Evolutionary conservation across 2,329 filamentous ascomycete species (phyloP).

Genomic region (Trichophaea hybrida): DNA sequence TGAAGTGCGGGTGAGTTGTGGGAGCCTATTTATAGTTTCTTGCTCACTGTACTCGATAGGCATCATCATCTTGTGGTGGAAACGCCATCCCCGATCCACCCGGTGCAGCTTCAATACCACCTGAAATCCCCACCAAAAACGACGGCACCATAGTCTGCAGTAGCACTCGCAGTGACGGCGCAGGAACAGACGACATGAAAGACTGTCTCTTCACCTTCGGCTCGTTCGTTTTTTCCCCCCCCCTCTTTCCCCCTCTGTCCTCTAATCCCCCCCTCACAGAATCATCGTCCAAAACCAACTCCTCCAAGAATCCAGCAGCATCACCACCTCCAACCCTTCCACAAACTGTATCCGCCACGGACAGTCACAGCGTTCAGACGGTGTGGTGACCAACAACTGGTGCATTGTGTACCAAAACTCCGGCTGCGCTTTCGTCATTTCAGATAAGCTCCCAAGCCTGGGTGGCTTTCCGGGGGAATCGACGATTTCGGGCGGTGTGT

Average conservation of each 20-base stretch:
- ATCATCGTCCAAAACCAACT: neutral
- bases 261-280: neutral
- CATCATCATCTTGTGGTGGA: neutral
- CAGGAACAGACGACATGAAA: neutral
- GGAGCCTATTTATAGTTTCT: no score
- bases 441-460: neutral
- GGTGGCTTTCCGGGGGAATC: neutral
- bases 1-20: neutral
- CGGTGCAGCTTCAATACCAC: neutral
- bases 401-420: neutral
- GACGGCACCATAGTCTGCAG: neutral
- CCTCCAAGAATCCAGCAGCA: neutral
- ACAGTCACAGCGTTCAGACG: neutral
- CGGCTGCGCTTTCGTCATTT: neutral
- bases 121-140: neutral
- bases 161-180: neutral
- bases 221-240: neutral
- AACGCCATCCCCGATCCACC: neutral
- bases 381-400: neutral
- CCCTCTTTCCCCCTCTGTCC: neutral
- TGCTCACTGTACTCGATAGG: neutral
- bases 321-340: neutral
- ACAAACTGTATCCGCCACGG: neutral
- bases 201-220: neutral
- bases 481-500: neutral